Conservation (phyloP, 208 protist genomes). For the Crithidia expoeki region DNA sequence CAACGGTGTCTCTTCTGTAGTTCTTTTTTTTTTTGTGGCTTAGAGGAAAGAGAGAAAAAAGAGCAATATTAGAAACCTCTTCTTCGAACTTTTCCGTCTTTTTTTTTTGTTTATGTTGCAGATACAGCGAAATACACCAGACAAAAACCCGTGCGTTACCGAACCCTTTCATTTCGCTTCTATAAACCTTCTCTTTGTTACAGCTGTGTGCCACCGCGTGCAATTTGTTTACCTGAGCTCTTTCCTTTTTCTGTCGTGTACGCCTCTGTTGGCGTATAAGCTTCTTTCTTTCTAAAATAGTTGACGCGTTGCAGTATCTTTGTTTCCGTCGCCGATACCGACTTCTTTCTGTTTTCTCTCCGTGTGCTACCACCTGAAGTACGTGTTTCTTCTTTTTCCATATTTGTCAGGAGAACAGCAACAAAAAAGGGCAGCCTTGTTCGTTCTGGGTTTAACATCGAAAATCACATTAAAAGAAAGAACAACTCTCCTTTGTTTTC, state of each 20-base stretch:
- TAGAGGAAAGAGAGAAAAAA: background rate
- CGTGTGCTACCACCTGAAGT: too few species aligned
- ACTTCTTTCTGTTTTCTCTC: too few species aligned
- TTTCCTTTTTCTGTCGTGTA: background rate
- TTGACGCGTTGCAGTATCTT: too few species aligned
- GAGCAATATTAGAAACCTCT: background rate
- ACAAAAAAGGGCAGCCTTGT: background rate
- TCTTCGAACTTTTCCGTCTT: background rate
- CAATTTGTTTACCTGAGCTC: background rate
- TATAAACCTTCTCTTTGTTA: slow-evolving; percentile 11
- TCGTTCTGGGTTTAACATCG: too few species aligned
- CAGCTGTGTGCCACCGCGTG: slow-evolving; percentile 2
- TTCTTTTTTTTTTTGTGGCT: background rate
- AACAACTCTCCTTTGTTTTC: background rate
- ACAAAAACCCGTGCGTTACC: background rate
- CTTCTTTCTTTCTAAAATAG: background rate
- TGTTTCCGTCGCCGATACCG: too few species aligned
- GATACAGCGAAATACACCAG: background rate
- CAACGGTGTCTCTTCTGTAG: background rate
- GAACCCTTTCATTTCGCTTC: background rate
- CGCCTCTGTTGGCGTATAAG: background rate
- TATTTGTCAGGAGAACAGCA: background rate
- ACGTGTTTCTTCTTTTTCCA: slow-evolving; percentile 8
- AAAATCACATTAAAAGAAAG: too few species aligned
- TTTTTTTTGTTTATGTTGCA: background rate